phyloP scores from a whole-genome alignment of 2,329 filamentous ascomycete genomes.

The Epicoccum nigrum region DNA sequence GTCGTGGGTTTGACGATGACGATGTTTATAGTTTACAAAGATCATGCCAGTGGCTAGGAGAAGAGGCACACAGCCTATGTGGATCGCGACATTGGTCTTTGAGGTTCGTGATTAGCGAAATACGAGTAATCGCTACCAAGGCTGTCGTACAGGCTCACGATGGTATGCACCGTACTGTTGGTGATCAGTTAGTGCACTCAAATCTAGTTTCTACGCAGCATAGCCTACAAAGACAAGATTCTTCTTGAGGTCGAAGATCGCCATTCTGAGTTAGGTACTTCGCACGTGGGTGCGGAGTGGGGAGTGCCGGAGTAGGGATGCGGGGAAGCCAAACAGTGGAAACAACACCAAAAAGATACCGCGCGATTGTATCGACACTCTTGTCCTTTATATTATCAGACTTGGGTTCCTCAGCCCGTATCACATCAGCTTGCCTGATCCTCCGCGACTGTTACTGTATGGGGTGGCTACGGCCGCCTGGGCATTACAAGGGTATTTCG shows the following conservation, averaged over 20 bases:
- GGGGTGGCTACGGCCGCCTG: constrained; percentile 10
- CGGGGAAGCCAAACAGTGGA: neutral
- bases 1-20: neutral
- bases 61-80: constrained; percentile 78
- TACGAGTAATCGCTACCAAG: neutral
- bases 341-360: neutral
- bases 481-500: neutral
- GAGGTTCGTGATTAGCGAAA: neutral
- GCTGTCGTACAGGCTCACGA: constrained; percentile 64
- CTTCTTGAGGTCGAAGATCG: constrained; percentile 41
- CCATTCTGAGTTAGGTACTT: constrained; percentile 29
- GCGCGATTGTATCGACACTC: neutral
- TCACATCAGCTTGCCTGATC: constrained; percentile 1
- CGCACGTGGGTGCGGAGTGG: too few relatives aligned
- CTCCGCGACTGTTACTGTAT: constrained; percentile 6
- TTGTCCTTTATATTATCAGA: neutral
- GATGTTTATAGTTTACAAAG: constrained; percentile 60
- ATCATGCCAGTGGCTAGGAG: constrained; percentile 74
- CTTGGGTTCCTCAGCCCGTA: neutral
- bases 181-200: neutral
- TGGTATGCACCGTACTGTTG: constrained; percentile 82
- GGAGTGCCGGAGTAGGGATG: neutral
- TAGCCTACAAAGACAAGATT: constrained; percentile 40
- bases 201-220: too few relatives aligned
- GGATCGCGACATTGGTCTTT: constrained; percentile 75